A percentile compares a stretch with the other conserved stretches of the same genome.
These are phyloP conservation scores for Amanita inopinata DNA, from an alignment of 768 basidiomycete genomes.

Conservation along the genomic window DNA sequence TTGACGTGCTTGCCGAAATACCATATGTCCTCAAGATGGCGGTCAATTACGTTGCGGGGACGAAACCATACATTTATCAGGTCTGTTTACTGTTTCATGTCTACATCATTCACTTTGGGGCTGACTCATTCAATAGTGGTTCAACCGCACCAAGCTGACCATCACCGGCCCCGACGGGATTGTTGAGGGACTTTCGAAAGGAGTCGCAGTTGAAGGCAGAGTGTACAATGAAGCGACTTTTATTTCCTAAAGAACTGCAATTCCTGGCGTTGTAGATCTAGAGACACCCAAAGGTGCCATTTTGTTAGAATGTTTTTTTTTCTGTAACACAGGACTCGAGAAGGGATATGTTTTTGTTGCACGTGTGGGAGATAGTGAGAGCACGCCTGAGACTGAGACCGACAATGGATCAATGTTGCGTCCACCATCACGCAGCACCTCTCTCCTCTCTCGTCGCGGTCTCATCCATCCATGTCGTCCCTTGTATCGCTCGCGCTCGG, in stretches of 20 bases:
- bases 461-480: neutral
- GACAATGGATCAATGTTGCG: constrained; percentile 49
- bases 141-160: constrained; percentile 33
- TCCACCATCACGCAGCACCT: constrained; percentile 24
- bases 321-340: too few relatives aligned
- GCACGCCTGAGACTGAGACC: constrained; percentile 11
- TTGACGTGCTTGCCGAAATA: constrained; percentile 92
- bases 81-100: constrained; percentile 29
- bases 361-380: neutral
- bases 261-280: too few relatives aligned
- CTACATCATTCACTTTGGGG: constrained; percentile 13
- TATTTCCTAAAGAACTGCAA: constrained; percentile 55
- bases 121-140: constrained; percentile 26
- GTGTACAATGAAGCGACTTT: constrained; percentile 90
- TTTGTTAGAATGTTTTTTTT: too few relatives aligned
- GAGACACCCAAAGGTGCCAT: too few relatives aligned
- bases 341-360: neutral
- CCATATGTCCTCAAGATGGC: constrained; percentile 88
- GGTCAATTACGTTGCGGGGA: constrained; percentile 87
- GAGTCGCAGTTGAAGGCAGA: constrained; percentile 48
- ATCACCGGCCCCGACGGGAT: constrained; percentile 34
- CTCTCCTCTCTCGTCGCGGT: neutral
- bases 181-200: constrained; percentile 28
- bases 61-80: constrained; percentile 93
- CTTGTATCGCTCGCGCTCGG: neutral